These are phyloP conservation scores for Rhipidocladum racemiflorum DNA, from an alignment of 176 grass and related monocot genomes.

Conservation along the genomic window DNA sequence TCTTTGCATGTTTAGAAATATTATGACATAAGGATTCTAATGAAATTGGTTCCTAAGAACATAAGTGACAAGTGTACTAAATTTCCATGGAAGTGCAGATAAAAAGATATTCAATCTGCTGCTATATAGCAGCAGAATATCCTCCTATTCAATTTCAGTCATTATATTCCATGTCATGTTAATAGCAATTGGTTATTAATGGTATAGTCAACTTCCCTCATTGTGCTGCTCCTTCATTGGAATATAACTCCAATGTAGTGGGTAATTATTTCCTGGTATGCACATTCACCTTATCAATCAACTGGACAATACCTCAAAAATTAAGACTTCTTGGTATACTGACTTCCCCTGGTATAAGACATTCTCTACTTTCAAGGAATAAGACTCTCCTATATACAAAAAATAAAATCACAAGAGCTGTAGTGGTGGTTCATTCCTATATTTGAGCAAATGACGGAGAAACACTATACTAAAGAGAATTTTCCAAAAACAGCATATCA, in stretches of 20 bases:
- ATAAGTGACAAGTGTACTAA: background rate
- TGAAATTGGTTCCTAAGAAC: slow-evolving; percentile 14
- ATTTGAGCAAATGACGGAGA: background rate
- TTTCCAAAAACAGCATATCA: background rate
- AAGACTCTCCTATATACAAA: slow-evolving; percentile 66
- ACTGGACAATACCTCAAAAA: slow-evolving; percentile 99
- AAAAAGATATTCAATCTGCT: slow-evolving; percentile 16
- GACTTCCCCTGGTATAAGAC: slow-evolving; percentile 87
- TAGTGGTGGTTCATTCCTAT: background rate
- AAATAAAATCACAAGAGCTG: background rate
- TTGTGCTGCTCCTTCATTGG: too few relatives aligned
- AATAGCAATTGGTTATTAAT: background rate
- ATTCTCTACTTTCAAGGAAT: slow-evolving; percentile 92
- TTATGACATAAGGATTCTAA: too few relatives aligned
- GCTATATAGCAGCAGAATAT: background rate
- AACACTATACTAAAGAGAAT: background rate
- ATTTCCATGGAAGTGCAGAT: slow-evolving; percentile 4
- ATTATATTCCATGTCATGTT: background rate
- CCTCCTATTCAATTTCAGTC: slow-evolving; percentile 4
- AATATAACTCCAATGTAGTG: too few relatives aligned
- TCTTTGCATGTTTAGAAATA: too few relatives aligned
- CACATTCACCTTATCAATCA: slow-evolving; percentile 97
- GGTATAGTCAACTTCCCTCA: too few relatives aligned
- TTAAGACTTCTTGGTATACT: slow-evolving; percentile 78
- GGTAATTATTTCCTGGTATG: slow-evolving; percentile 98